Evolutionary conservation across 2,329 filamentous ascomycete genomes (phyloP), one percentile per base, ranked within the genome.

Genomic region (Ophiosphaerella narmari): DNA sequence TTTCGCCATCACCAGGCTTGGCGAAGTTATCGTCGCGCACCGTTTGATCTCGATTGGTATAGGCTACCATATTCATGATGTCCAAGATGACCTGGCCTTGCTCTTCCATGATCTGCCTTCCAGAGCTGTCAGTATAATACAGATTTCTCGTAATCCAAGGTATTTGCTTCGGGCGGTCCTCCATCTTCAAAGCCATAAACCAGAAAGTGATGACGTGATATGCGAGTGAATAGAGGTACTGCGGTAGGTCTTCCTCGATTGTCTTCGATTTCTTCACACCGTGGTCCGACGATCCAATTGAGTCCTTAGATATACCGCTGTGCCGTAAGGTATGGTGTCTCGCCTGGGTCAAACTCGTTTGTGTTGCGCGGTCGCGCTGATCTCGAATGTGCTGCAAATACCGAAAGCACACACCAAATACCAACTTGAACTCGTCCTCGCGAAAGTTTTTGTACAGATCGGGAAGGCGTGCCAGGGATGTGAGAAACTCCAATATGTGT

Each of bases 171-270:
- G 87, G 84, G 43, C 94, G 86, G 68, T 97, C 91, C 33, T 87
- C 84, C 43, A 96, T 81, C 66, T 91, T 93, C 62, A 99, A 73
- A 1, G 91, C 89, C 60, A 99, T 81, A 70, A 97, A 99, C 94
- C 94, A 99, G 69, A 96, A 97, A 1, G 91, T 88, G 59, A 99
- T 92, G 62, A 96, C 91, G 70, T 97, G 92, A 69, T 96, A 96
- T 7, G 93, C 93, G 44, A 97, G 78, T 1, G 91, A 89, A 71
- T 95, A 94, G 23, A 99, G 90, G 70, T 99, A 99, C 72, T 94
- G 89, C 4, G 92, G 91, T 42, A 96, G 80, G 58, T 94, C 90
- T 54, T 94, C 89, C 7, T 86, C 80, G 55, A 77, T 65, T 57
- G 68, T 48, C 73, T 75, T 50, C 68, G 52, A 66, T 72, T 62